Percentiles rank a stretch among this genome's conserved stretches.
Evolutionary conservation across 2,329 filamentous ascomycete genomes (phyloP).

Genomic region (Stagonosporopsis chrysanthemi): DNA sequence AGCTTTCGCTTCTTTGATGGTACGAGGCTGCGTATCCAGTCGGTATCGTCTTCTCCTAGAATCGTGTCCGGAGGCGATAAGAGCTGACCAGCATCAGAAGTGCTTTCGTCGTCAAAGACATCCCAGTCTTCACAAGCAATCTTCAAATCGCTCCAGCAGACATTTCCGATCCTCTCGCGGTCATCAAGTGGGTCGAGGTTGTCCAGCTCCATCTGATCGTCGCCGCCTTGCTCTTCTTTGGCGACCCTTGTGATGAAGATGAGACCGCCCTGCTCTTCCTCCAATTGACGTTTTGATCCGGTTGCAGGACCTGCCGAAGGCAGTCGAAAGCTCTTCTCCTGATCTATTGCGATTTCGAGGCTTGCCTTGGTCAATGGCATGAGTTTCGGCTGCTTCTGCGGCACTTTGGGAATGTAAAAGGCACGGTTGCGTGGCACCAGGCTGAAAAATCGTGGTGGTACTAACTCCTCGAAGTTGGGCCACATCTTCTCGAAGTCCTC

Average conservation of each 20-base stretch:
- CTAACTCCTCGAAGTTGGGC: slow-evolving; percentile 79
- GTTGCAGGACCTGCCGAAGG: slow-evolving; percentile 61
- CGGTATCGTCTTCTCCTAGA: slow-evolving; percentile 35
- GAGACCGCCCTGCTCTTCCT: slow-evolving; percentile 64
- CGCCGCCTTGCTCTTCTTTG: slow-evolving; percentile 54
- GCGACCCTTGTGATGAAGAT: slow-evolving; percentile 54
- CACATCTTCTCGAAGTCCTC: slow-evolving; percentile 82
- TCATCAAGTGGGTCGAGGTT: slow-evolving; percentile 62
- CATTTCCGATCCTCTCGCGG: slow-evolving; percentile 73
- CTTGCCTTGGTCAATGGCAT: slow-evolving; percentile 87
- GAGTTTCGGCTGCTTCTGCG: slow-evolving; percentile 79
- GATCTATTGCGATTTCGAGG: slow-evolving; percentile 83
- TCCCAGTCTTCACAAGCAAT: slow-evolving; percentile 90
- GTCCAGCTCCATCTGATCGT: slow-evolving; percentile 56
- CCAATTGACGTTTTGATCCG: slow-evolving; percentile 56
- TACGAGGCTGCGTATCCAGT: slow-evolving; percentile 41
- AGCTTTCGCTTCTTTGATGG: slow-evolving; percentile 73
- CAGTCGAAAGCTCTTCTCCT: slow-evolving; percentile 84
- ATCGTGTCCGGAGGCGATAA: slow-evolving; percentile 37
- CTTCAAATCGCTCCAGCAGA: slow-evolving; percentile 80
- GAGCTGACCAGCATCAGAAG: slow-evolving; percentile 40
- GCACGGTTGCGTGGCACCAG: slow-evolving; percentile 83
- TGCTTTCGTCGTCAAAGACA: slow-evolving; percentile 53
- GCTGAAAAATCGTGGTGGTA: slow-evolving; percentile 79
- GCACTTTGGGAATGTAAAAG: slow-evolving; percentile 78